A percentile compares a stretch with the other conserved stretches of the same genome.
phyloP scores from a whole-genome alignment of 129 eudicot genomes.

The Saposhnikovia divaricata region DNA sequence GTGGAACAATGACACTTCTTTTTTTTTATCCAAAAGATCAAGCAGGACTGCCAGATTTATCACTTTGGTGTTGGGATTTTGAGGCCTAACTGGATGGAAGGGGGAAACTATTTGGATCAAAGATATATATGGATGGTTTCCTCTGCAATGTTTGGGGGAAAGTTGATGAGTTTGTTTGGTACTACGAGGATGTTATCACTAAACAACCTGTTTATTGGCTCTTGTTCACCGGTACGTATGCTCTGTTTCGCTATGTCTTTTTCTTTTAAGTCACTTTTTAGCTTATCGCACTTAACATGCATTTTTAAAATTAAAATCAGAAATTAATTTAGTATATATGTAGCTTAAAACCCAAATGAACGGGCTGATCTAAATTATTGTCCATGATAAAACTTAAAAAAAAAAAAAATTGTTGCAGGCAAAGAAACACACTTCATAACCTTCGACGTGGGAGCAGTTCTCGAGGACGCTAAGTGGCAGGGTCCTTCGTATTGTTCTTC shows the following conservation, averaged over 20 bases:
- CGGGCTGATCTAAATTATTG: no score
- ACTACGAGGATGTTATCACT: constrained; percentile 63
- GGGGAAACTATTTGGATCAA: constrained; percentile 68
- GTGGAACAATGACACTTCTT: constrained; percentile 70
- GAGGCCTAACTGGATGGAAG: constrained; percentile 82
- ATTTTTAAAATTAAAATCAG: no score
- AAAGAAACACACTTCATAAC: constrained; percentile 67
- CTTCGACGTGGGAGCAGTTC: constrained; percentile 79
- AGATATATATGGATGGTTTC: constrained; percentile 30
- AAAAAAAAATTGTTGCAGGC: constrained; percentile 18
- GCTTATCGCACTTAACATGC: no score
- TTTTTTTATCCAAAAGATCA: constrained; percentile 22
- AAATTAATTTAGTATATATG: no score
- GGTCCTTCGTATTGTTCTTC: constrained; percentile 57
- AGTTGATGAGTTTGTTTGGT: constrained; percentile 54
- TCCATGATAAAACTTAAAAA: no score
- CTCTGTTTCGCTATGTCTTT: no score
- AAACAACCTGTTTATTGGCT: constrained; percentile 67
- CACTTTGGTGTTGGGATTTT: constrained; percentile 56
- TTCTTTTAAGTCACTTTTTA: constrained; percentile 12
- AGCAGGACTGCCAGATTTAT: constrained; percentile 19
- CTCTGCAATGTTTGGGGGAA: constrained; percentile 68
- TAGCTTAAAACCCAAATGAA: no score
- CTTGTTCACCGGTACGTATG: constrained; percentile 28
- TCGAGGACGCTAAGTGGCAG: constrained; percentile 75